A percentile compares a stretch with the other conserved stretches of the same genome.
phyloP scores from a whole-genome alignment of 257 asterid species.

The Gardenia jasminoides region DNA sequence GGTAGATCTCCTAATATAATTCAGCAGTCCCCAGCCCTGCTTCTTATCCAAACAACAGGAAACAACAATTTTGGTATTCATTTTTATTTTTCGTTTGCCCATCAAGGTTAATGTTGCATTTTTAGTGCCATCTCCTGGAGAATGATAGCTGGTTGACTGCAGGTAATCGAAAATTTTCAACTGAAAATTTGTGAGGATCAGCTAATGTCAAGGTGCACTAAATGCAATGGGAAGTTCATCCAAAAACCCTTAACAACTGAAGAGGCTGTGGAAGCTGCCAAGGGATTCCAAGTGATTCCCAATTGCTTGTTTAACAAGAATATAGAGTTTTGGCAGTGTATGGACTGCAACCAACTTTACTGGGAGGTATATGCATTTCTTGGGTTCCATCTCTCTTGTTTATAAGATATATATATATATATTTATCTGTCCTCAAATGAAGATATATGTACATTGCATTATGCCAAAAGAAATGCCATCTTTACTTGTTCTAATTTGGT shows the following conservation, averaged over 20 bases:
- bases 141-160: constrained; percentile 23
- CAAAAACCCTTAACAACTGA: constrained; percentile 87
- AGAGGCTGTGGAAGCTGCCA: constrained; percentile 91
- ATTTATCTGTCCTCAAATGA: not conserved
- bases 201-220: constrained; percentile 87
- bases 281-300: constrained; percentile 95
- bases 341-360: constrained; percentile 87
- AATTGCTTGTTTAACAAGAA: constrained; percentile 79
- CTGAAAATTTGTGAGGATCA: constrained; percentile 70
- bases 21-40: not conserved
- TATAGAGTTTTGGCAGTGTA: constrained; percentile 90
- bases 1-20: constrained; percentile 34
- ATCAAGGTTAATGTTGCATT: not conserved
- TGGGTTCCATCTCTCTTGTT: not conserved
- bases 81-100: not conserved
- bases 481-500: not conserved
- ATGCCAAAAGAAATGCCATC: not conserved
- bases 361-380: constrained; percentile 65
- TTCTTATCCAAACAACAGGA: not conserved
- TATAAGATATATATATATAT: not conserved
- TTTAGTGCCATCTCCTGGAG: not conserved
- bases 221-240: constrained; percentile 87
- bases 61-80: not conserved
- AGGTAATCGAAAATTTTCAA: constrained; percentile 80
- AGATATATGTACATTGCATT: not conserved